These are phyloP conservation scores for Kewa caespitosa DNA, from an alignment of 179 eudicot species.

Conservation along the genomic window DNA sequence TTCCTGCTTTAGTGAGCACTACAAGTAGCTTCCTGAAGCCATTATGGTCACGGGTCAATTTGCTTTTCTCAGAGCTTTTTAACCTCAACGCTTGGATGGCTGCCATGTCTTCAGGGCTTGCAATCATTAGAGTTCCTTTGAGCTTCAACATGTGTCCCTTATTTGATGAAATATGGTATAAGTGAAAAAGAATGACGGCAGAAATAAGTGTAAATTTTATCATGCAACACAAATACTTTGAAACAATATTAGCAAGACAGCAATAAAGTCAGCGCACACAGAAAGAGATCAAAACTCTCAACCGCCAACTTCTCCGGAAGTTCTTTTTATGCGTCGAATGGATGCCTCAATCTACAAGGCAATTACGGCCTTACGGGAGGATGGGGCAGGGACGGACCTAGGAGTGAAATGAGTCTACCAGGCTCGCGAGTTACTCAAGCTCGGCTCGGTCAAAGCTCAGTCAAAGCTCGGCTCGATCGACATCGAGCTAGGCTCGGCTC, in stretches of 20 bases:
- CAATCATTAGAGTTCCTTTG: constrained; percentile 95
- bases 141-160: constrained; percentile 97
- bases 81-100: constrained; percentile 84
- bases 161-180: constrained; percentile 21
- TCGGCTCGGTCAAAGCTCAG: too few relatives aligned
- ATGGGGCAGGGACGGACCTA: background rate
- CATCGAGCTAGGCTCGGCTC: too few relatives aligned
- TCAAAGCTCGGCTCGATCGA: too few relatives aligned
- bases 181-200: constrained; percentile 7
- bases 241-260: constrained; percentile 13
- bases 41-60: constrained; percentile 94
- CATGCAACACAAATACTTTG: background rate
- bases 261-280: background rate
- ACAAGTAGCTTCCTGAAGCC: constrained; percentile 91
- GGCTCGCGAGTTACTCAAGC: too few relatives aligned
- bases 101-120: constrained; percentile 84
- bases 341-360: background rate
- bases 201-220: constrained; percentile 1
- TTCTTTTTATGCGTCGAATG: background rate
- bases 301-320: background rate
- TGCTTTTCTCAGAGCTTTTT: constrained; percentile 85
- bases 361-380: constrained; percentile 2
- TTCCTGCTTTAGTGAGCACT: constrained; percentile 85
- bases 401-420: too few relatives aligned
- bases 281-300: background rate